phyloP scores from a whole-genome alignment of 2,329 filamentous ascomycete genomes.

The Colletotrichum navitas region DNA sequence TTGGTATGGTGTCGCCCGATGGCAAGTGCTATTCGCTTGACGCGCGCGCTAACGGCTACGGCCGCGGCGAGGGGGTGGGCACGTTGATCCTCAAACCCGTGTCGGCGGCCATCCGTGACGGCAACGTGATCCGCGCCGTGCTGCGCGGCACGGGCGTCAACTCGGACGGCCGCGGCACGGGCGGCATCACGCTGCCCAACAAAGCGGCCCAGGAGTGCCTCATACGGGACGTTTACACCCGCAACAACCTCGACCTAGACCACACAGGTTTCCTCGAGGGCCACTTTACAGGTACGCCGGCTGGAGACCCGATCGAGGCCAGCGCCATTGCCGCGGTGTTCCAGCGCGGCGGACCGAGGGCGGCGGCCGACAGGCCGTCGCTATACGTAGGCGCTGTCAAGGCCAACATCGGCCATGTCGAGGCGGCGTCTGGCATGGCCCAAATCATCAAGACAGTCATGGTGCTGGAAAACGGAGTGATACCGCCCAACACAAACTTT shows the following conservation, averaged over 20 bases:
- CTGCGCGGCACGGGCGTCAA: slow-evolving; percentile 53
- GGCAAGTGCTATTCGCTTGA: slow-evolving; percentile 8
- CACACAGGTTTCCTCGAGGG: slow-evolving; percentile 54
- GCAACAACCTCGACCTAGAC: slow-evolving; percentile 45
- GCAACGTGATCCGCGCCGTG: slow-evolving; percentile 53
- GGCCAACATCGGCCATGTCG: slow-evolving; percentile 39
- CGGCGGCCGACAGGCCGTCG: not conserved
- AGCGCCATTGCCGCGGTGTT: slow-evolving; percentile 60
- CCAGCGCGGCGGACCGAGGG: slow-evolving; percentile 44
- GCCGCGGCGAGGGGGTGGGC: slow-evolving; percentile 31
- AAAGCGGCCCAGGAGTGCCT: slow-evolving; percentile 48
- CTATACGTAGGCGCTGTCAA: slow-evolving; percentile 50
- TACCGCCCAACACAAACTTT: slow-evolving; percentile 3
- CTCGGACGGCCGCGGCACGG: slow-evolving; percentile 55
- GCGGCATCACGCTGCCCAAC: slow-evolving; percentile 52
- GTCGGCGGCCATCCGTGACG: slow-evolving; percentile 54
- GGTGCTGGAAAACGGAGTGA: not conserved
- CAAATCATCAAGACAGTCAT: not conserved
- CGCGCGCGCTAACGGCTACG: slow-evolving; percentile 8
- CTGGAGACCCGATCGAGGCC: slow-evolving; percentile 68
- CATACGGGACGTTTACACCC: slow-evolving; percentile 53
- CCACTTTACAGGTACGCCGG: slow-evolving; percentile 68
- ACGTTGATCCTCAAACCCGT: slow-evolving; percentile 61
- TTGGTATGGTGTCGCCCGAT: slow-evolving; percentile 24
- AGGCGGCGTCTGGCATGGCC: not conserved